phyloP scores from a whole-genome alignment of 2,329 filamentous ascomycete species.

The Cladophialophora carrionii region DNA sequence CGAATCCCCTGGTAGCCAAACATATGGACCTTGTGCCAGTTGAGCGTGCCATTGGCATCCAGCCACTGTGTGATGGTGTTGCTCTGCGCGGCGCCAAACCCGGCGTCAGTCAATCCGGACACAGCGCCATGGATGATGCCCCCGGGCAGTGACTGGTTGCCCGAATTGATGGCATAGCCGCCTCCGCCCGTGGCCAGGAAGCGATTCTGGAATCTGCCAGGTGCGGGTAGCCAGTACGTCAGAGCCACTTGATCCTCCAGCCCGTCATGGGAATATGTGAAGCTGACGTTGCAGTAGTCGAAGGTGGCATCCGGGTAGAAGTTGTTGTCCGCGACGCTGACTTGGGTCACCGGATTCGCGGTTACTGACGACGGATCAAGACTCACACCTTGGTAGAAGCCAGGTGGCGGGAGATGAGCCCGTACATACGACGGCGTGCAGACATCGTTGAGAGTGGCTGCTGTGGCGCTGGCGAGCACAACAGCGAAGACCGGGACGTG shows the following conservation, averaged over 20 bases:
- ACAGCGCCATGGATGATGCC: constrained; percentile 55
- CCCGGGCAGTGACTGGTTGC: constrained; percentile 45
- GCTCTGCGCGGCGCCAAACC: constrained; percentile 46
- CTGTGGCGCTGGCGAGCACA: constrained; percentile 38
- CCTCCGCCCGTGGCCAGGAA: constrained; percentile 55
- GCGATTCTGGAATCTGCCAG: constrained; percentile 51
- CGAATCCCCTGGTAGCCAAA: constrained; percentile 57
- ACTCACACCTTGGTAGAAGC: constrained; percentile 48
- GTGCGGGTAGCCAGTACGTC: constrained; percentile 51
- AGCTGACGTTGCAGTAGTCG: constrained; percentile 52
- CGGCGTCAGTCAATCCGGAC: constrained; percentile 55
- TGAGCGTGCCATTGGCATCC: constrained; percentile 50
- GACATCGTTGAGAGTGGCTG: constrained; percentile 47
- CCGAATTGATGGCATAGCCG: constrained; percentile 52
- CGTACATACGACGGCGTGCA: constrained; percentile 52
- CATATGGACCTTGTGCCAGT: constrained; percentile 56
- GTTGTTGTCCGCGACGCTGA: constrained; percentile 38
- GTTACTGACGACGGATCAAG: constrained; percentile 50
- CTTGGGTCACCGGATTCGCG: constrained; percentile 47
- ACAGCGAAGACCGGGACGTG: not conserved
- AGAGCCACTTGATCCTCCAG: constrained; percentile 45
- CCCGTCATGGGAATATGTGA: constrained; percentile 53
- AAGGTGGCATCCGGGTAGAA: constrained; percentile 32
- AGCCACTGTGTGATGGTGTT: constrained; percentile 35
- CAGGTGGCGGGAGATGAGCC: constrained; percentile 49